A percentile compares a stretch with the other conserved stretches of the same genome.
These are phyloP conservation scores for Hypoxylon sp. DNA, from an alignment of 2,329 filamentous ascomycete genomes.

Conservation along the genomic window DNA sequence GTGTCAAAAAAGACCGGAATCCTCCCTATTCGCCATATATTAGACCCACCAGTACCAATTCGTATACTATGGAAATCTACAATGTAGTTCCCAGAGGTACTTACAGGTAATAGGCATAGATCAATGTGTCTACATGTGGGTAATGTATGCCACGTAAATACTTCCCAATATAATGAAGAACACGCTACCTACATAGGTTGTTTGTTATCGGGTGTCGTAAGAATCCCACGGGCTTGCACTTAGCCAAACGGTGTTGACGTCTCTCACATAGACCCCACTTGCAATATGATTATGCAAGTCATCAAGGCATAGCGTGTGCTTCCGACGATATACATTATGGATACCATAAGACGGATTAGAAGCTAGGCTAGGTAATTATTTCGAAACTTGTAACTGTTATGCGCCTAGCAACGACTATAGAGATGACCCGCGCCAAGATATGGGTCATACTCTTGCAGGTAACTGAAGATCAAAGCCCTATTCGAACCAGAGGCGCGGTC, in stretches of 20 bases:
- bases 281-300: conserved; percentile 3
- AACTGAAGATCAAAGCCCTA: not conserved
- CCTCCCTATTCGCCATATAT: conserved; percentile 36
- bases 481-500: not conserved
- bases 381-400: conserved; percentile 8
- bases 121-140: not conserved
- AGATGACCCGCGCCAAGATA: not conserved
- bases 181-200: not conserved
- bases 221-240: not conserved
- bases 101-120: not conserved
- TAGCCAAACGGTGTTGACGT: not conserved
- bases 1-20: conserved; percentile 25
- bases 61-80: not conserved
- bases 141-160: not conserved
- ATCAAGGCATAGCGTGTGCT: conserved; percentile 1
- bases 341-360: conserved; percentile 1
- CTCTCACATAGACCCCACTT: conserved; percentile 8
- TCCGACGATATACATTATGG: not conserved
- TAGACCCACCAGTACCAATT: conserved; percentile 26
- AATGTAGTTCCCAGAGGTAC: conserved; percentile 4
- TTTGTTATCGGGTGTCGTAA: not conserved
- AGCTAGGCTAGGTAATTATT: not conserved
- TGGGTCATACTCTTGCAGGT: not conserved
- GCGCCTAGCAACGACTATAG: not conserved
- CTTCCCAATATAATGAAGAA: not conserved